These are phyloP conservation scores for Fraxinus angustifolia DNA, from an alignment of 305 asterid genomes.

Conservation along the genomic window DNA sequence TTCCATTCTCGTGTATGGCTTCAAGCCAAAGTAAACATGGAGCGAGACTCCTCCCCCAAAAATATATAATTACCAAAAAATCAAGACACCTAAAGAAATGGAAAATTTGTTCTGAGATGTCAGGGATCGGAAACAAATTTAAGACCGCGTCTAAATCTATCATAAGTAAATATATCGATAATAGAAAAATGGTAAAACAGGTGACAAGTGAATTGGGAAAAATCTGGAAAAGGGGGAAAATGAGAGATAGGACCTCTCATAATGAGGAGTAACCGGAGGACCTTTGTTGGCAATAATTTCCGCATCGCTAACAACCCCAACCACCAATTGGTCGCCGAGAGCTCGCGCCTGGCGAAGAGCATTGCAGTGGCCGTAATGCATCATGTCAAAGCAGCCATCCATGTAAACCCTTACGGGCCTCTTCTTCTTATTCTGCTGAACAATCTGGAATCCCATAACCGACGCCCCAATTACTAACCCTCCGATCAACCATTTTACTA, in stretches of 20 bases:
- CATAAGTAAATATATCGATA: not conserved
- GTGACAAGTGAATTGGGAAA: not conserved
- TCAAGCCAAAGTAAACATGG: slow-evolving; percentile 1
- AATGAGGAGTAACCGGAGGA: slow-evolving; percentile 88
- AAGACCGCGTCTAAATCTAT: not conserved
- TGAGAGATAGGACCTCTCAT: slow-evolving; percentile 52
- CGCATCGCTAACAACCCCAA: slow-evolving; percentile 85
- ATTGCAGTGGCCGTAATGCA: slow-evolving; percentile 96
- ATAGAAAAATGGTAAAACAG: not conserved
- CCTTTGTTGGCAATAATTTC: slow-evolving; percentile 87
- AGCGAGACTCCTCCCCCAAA: not conserved
- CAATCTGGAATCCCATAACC: slow-evolving; percentile 49
- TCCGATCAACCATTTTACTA: slow-evolving; percentile 42
- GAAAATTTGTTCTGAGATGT: not conserved
- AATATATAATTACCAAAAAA: slow-evolving; percentile 4
- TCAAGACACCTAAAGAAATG: not conserved
- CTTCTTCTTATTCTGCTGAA: slow-evolving; percentile 56
- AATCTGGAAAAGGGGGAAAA: not conserved
- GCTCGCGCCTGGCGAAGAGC: slow-evolving; percentile 98
- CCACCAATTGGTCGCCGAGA: slow-evolving; percentile 92
- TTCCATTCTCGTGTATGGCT: not conserved
- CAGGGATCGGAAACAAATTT: not conserved
- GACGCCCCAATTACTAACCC: slow-evolving; percentile 48
- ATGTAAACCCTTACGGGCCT: slow-evolving; percentile 86
- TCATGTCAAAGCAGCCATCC: slow-evolving; percentile 98